A percentile compares a stretch with the other conserved stretches of the same genome.
phyloP scores from a whole-genome alignment of 2,329 filamentous ascomycete species.

The Talaromyces albobiverticillius region DNA sequence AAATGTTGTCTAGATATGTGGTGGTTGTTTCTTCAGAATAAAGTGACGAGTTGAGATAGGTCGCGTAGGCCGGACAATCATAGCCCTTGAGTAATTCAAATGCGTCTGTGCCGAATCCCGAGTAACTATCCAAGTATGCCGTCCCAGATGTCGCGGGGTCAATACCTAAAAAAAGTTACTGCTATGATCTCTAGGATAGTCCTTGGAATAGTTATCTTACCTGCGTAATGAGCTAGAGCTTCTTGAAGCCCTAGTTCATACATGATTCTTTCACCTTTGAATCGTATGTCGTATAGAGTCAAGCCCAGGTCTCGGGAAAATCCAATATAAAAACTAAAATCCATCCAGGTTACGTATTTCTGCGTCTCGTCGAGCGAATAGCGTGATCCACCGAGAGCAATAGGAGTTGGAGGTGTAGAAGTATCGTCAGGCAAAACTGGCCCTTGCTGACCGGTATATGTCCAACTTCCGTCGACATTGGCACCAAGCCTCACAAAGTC shows the following conservation, averaged over 20 bases:
- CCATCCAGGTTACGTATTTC: conserved; percentile 53
- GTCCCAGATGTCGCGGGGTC: conserved; percentile 25
- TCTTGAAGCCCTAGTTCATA: conserved; percentile 55
- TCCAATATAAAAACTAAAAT: conserved; percentile 52
- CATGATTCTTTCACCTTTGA: conserved; percentile 50
- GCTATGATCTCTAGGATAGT: background rate
- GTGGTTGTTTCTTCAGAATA: conserved; percentile 32
- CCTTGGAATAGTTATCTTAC: conserved; percentile 17
- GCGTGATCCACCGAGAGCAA: conserved; percentile 39
- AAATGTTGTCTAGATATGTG: conserved; percentile 50
- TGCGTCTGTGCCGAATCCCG: conserved; percentile 25
- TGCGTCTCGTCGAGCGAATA: conserved; percentile 43
- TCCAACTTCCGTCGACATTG: conserved; percentile 21
- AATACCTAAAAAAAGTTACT: background rate
- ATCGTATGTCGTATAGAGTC: conserved; percentile 50
- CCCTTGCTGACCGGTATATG: conserved; percentile 15
- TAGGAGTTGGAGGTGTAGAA: conserved; percentile 25
- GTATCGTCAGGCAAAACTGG: conserved; percentile 12
- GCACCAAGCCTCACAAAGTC: conserved; percentile 15
- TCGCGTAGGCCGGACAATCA: conserved; percentile 27
- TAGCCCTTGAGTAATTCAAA: conserved; percentile 23
- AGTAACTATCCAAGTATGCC: conserved; percentile 32
- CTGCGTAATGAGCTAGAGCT: conserved; percentile 52
- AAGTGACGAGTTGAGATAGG: conserved; percentile 24
- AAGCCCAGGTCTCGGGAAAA: conserved; percentile 46